Base-by-base conservation (phyloP, 805 yeast species). In the Sungouiella blattae region DNA sequence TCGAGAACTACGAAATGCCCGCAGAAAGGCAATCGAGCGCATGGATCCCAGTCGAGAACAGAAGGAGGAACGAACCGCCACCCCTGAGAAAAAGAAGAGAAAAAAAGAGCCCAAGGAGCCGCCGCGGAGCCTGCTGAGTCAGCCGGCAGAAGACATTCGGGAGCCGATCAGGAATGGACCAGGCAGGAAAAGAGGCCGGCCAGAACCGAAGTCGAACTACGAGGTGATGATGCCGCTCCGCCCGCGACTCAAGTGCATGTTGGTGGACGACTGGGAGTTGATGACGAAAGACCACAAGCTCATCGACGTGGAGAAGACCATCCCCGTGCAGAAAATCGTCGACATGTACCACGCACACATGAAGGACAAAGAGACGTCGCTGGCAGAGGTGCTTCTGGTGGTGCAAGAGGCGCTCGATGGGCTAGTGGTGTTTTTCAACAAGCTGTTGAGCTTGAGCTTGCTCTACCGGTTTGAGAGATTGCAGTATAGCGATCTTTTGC, bases 191-290 rank as follows among this genome's bases (percentile, higher is more conserved):
- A 35, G 31, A 18, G 39, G 24, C 12, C 28, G 37, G 40, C 27
- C 25, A 11, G 48, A 30, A 36, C 43, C 38, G 52, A 57, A 37
- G 57, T 64, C 32, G 55, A 67, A 28, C 5, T 45, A 43, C 30
- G 83, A 83, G 47, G 69, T 87, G 13, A 57, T 64, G 29, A 49
- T 87, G 11, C 62, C 64, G 11, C 74, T 89, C 6, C 85, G 91
- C 2, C 78, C 79, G 32, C 61, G 69, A 20, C 64, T 91, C 38
- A 89, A 88, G 57, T 64, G 82, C 5, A 50, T 80, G 3, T 63
- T 91, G 25, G 95, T 89, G 1, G 88, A 87, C 56, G 98, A 91
- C 64, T 91, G 98, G 98, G 96, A 91, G 58, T 70, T 69, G 46
- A 73, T 91, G 22, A 88, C 98, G 1, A 85, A 84, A 48, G 85